Percentiles rank a stretch among this genome's conserved stretches.
phyloP scores from a whole-genome alignment of 345 rosid species.

The Citrus maxima region DNA sequence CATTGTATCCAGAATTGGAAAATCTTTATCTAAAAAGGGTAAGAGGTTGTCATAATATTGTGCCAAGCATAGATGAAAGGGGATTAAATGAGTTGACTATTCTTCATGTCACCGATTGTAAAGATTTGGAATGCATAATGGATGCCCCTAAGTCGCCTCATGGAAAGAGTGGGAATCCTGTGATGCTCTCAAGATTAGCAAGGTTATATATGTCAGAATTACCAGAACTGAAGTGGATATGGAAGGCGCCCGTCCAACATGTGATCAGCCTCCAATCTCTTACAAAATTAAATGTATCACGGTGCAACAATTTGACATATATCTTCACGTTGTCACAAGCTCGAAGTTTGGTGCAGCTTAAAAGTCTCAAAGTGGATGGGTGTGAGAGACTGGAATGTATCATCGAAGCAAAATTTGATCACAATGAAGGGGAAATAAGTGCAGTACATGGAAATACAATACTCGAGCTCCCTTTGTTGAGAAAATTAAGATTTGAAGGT shows the following conservation, averaged over 20 bases:
- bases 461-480: too few relatives aligned
- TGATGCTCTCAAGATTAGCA: not conserved
- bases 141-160: not conserved
- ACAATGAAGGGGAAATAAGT: too few relatives aligned
- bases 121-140: not conserved
- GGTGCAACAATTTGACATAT: too few relatives aligned
- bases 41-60: not conserved
- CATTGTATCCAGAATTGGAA: too few relatives aligned
- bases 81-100: too few relatives aligned
- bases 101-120: fast-evolving
- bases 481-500: fast-evolving
- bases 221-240: not conserved
- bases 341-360: too few relatives aligned
- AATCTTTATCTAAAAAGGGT: fast-evolving
- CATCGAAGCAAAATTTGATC: too few relatives aligned
- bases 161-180: not conserved
- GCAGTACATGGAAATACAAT: fast-evolving
- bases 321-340: too few relatives aligned
- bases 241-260: not conserved
- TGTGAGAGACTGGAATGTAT: too few relatives aligned
- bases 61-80: not conserved
- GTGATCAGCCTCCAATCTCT: too few relatives aligned
- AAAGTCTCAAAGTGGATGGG: fast-evolving
- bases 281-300: too few relatives aligned
- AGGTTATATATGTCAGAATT: fast-evolving